Conservation (phyloP, 2,329 filamentous ascomycete species). For the Gyromitra esculenta region DNA sequence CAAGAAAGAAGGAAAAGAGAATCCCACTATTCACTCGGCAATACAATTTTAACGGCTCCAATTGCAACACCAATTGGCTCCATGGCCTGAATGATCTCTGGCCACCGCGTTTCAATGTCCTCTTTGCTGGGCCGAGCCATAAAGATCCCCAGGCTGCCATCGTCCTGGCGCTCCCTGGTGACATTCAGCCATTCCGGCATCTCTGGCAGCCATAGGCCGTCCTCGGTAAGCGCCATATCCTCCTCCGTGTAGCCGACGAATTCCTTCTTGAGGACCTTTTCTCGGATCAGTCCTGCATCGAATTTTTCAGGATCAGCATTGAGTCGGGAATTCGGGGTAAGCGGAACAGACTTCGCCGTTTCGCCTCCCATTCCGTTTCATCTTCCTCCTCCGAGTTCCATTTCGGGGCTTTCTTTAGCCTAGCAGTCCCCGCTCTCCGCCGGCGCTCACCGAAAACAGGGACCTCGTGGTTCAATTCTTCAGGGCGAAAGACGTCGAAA, state of each 20-base stretch:
- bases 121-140: constrained; percentile 43
- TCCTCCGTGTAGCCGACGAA: constrained; percentile 31
- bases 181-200: constrained; percentile 51
- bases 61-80: constrained; percentile 52
- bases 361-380: constrained; percentile 28
- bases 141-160: constrained; percentile 45
- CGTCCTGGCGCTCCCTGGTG: constrained; percentile 45
- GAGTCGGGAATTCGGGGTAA: not conserved
- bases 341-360: constrained; percentile 40
- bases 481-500: constrained; percentile 41
- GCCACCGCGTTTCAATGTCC: constrained; percentile 46
- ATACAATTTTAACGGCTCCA: constrained; percentile 43
- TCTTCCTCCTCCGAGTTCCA: constrained; percentile 27
- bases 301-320: constrained; percentile 3
- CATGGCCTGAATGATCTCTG: constrained; percentile 46
- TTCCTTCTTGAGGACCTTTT: constrained; percentile 30
- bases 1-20: not conserved
- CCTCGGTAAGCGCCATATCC: constrained; percentile 34
- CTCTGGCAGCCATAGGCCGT: constrained; percentile 28
- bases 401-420: constrained; percentile 14
- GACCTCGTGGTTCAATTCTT: constrained; percentile 32
- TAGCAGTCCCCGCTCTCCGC: not conserved
- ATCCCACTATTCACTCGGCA: constrained; percentile 49
- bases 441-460: constrained; percentile 46
- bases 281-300: constrained; percentile 26